Evolutionary conservation across 768 basidiomycete species (phyloP), one percentile per base, ranked within the genome.

Genomic region (Amanita thiersii): DNA sequence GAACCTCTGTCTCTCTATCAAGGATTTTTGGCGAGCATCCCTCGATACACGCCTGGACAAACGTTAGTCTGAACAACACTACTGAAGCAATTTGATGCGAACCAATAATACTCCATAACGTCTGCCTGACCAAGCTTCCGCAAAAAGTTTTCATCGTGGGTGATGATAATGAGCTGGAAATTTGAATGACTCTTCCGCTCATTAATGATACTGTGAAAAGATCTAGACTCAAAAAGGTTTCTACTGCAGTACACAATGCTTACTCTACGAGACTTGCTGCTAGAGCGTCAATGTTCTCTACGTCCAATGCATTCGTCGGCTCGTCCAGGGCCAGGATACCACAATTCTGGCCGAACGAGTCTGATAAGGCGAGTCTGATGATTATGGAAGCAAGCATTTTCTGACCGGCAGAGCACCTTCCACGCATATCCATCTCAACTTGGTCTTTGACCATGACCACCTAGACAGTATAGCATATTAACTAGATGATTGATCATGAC

Each of bases 361-460:
- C 96, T 4, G 94, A 94, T 19, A 99, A 72, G 3, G 96, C 96
- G 25, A 99, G 79, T 4, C 96, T 81, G 54, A 99, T 98, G 62
- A 98, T 90, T 61, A 98, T 97, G 15, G 89, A 93, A 7, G 94
- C 96, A 45, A 99, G 67, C 75, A 98, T 97, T 65, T 99, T 99
- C 64, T 99, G 96, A 0, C 96, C 96, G 1, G 96, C 96, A 11
- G 88, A 92, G 63, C 96, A 99, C 48, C 96, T 79, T 18, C 96
- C 96, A 43, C 96, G 81, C 96, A 99, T 99, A 62, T 98, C 96
- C 87, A 99, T 92, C 62, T 98, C 94, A 5, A 97, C 93, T 54
- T 92, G 86, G 58, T 97, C 93, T 66, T 99, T 99, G 39, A 86
- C 89, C 94, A 99, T 98, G 50, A 98, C 94, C 45, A 97, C 91